Conservation (phyloP, 202 grass and related monocot species). For the Zoysia matrella region DNA sequence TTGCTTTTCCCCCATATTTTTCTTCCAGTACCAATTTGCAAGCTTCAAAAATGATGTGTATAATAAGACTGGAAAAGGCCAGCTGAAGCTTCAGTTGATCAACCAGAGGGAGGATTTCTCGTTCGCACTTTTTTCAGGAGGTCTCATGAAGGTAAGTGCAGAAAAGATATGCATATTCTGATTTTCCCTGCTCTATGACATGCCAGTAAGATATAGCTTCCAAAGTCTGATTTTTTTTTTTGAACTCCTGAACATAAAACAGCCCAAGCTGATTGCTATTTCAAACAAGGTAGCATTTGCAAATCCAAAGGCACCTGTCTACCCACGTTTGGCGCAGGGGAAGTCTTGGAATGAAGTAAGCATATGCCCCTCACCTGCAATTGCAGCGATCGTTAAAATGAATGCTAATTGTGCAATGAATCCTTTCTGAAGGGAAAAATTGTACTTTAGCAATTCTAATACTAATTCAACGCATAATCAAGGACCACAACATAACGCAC, state of each 20-base stretch:
- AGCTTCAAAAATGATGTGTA: conserved; percentile 65
- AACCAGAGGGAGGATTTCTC: conserved; percentile 94
- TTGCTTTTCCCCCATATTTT: neutral
- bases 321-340: conserved; percentile 81
- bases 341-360: conserved; percentile 97
- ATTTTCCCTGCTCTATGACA: neutral
- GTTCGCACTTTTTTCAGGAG: conserved; percentile 78
- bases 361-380: neutral
- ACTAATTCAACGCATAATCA: neutral
- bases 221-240: neutral
- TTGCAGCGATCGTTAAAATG: neutral
- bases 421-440: neutral
- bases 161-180: neutral
- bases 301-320: conserved; percentile 87
- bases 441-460: neutral
- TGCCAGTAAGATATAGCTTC: neutral
- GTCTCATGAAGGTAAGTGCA: conserved; percentile 18
- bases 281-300: conserved; percentile 74
- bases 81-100: conserved; percentile 84
- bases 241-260: conserved; percentile 3
- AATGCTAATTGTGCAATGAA: neutral
- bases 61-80: conserved; percentile 59
- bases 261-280: conserved; percentile 79
- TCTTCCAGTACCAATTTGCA: conserved; percentile 63
- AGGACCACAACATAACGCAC: neutral